A percentile compares a stretch with the other conserved stretches of the same genome.
Evolutionary conservation across 2,329 filamentous ascomycete genomes (phyloP).

Genomic region (Calycina herbarum): DNA sequence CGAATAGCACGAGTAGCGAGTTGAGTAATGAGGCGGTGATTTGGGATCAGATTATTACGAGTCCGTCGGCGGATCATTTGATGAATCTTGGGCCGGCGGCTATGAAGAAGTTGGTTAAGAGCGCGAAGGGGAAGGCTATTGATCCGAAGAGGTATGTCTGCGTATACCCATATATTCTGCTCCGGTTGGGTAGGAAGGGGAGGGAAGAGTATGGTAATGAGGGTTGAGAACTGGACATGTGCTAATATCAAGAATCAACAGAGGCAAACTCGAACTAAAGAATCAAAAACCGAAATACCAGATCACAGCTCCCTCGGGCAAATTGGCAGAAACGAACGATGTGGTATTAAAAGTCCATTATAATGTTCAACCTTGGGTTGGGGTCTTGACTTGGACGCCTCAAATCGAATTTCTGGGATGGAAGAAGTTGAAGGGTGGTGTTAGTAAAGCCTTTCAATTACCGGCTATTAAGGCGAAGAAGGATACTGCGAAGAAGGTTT

Average conservation of each 20-base stretch:
- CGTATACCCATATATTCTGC: too few relatives aligned
- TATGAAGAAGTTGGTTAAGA: slow-evolving; percentile 62
- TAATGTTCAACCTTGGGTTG: slow-evolving; percentile 98
- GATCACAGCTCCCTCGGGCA: slow-evolving; percentile 84
- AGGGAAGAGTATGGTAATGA: not conserved
- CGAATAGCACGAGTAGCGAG: slow-evolving; percentile 36
- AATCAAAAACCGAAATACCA: slow-evolving; percentile 96
- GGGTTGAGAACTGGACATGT: not conserved
- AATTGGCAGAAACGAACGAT: slow-evolving; percentile 70
- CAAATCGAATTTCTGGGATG: slow-evolving; percentile 57
- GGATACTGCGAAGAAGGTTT: slow-evolving; percentile 27
- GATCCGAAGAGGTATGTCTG: slow-evolving; percentile 41
- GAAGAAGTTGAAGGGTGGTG: slow-evolving; percentile 64
- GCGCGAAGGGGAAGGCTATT: slow-evolving; percentile 58
- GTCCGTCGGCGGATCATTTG: slow-evolving; percentile 63
- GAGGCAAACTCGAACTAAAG: slow-evolving; percentile 73
- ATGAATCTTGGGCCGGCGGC: slow-evolving; percentile 59
- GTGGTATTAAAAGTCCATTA: slow-evolving; percentile 83
- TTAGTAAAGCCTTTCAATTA: slow-evolving; percentile 63
- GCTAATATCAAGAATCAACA: slow-evolving; percentile 36
- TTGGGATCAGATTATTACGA: slow-evolving; percentile 93
- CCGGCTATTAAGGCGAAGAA: slow-evolving; percentile 64
- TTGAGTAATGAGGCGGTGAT: slow-evolving; percentile 74
- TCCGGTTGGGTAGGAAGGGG: too few relatives aligned
- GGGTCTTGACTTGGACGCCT: slow-evolving; percentile 76